A percentile compares a stretch with the other conserved stretches of the same genome.
Evolutionary conservation across 805 yeast species (phyloP).

Genomic region (Candida yuanshanica): DNA sequence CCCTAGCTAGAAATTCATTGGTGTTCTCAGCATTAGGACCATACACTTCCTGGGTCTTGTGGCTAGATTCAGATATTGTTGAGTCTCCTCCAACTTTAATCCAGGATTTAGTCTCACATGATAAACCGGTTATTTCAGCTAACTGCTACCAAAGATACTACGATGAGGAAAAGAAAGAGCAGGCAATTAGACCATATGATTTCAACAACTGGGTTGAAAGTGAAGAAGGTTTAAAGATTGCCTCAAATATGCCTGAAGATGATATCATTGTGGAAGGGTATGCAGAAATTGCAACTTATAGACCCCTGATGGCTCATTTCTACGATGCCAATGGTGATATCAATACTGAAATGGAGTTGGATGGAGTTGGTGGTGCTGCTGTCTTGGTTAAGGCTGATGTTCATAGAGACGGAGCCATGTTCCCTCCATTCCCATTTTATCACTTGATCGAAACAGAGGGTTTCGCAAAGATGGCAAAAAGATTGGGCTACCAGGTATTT

Average conservation of each 20-base stretch:
- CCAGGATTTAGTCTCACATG: conserved; percentile 81
- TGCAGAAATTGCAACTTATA: conserved; percentile 85
- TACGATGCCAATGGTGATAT: conserved; percentile 61
- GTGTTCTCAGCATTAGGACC: conserved; percentile 86
- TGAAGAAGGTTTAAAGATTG: conserved; percentile 75
- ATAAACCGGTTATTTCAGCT: conserved; percentile 85
- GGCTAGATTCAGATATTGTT: conserved; percentile 94
- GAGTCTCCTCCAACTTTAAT: conserved; percentile 81
- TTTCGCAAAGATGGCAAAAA: conserved; percentile 95
- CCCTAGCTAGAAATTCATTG: conserved; percentile 87
- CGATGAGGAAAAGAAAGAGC: conserved; percentile 52
- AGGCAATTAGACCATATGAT: conserved; percentile 80
- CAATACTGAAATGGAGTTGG: conserved; percentile 72
- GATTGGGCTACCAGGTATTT: conserved; percentile 83
- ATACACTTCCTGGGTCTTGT: conserved; percentile 87
- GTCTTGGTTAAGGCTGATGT: conserved; percentile 95
- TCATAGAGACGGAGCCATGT: conserved; percentile 99
- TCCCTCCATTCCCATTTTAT: conserved; percentile 97
- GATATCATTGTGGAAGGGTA: conserved; percentile 96
- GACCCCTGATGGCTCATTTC: conserved; percentile 90
- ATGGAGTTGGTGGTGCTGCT: conserved; percentile 98
- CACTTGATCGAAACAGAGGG: conserved; percentile 98
- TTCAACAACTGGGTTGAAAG: conserved; percentile 93
- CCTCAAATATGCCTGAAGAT: conserved; percentile 68
- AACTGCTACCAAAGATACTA: conserved; percentile 84